phyloP scores from a whole-genome alignment of 306 rosid genomes.

The Cucumis melo region DNA sequence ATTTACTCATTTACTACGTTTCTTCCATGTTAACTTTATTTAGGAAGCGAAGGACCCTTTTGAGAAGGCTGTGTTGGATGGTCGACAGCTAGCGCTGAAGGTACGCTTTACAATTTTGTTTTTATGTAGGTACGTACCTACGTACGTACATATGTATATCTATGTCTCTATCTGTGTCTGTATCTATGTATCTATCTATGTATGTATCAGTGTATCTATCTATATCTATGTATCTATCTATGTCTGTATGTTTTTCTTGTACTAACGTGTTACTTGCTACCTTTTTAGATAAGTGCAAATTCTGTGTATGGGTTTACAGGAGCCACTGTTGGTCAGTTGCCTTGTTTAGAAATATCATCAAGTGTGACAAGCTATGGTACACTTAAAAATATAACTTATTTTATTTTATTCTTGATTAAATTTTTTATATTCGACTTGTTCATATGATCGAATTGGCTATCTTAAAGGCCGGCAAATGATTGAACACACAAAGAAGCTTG shows the following conservation, averaged over 20 bases:
- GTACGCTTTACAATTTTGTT: conserved; percentile 22
- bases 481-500: conserved; percentile 77
- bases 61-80: conserved; percentile 93
- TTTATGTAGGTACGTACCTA: too few species aligned
- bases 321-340: conserved; percentile 89
- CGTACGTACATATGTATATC: too few species aligned
- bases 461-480: conserved; percentile 88
- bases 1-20: not conserved
- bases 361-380: conserved; percentile 99
- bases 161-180: too few species aligned
- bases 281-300: conserved; percentile 81
- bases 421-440: not conserved
- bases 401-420: not conserved
- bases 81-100: conserved; percentile 85
- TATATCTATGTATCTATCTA: too few species aligned
- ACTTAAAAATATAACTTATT: conserved; percentile 5
- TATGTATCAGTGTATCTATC: too few species aligned
- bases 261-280: conserved; percentile 1
- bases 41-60: conserved; percentile 93
- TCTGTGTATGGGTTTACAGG: conserved; percentile 98
- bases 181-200: too few species aligned
- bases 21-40: conserved; percentile 8
- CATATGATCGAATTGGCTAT: conserved; percentile 16
- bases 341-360: conserved; percentile 90
- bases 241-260: not conserved